A percentile compares a stretch with the other conserved stretches of the same genome.
These are phyloP conservation scores for Sporothrix protearum DNA, from an alignment of 2,329 filamentous ascomycete species.

Conservation along the genomic window DNA sequence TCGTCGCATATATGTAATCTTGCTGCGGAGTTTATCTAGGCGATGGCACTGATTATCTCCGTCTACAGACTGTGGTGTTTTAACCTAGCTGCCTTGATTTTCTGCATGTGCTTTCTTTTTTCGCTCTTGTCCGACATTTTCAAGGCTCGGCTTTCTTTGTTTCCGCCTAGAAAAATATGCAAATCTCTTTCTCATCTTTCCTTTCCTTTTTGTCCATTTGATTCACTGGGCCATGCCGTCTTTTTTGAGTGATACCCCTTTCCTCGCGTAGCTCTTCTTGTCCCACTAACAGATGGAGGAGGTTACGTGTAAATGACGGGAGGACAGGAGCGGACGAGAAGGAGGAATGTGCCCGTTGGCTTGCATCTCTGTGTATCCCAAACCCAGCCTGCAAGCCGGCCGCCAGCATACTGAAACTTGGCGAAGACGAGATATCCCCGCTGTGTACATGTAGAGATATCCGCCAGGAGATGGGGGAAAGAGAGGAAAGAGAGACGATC, in stretches of 20 bases:
- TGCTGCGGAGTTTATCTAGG: background rate
- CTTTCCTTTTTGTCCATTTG: background rate
- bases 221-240: slow-evolving; percentile 2
- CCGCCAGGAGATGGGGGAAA: background rate
- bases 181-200: background rate
- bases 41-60: background rate
- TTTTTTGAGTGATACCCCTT: background rate
- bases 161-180: background rate
- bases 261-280: background rate
- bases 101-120: background rate
- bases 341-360: background rate
- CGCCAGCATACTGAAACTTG: background rate
- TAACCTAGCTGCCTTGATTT: background rate
- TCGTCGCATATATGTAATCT: background rate
- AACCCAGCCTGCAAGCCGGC: background rate
- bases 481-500: background rate
- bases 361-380: background rate
- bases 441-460: too few species aligned
- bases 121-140: too few species aligned
- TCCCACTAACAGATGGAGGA: background rate
- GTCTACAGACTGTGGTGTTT: background rate
- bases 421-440: background rate
- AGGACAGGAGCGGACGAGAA: background rate
- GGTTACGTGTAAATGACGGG: background rate
- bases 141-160: background rate